Base-by-base conservation (phyloP, 2,329 filamentous ascomycete species). In the Microthyrium microscopicum region DNA sequence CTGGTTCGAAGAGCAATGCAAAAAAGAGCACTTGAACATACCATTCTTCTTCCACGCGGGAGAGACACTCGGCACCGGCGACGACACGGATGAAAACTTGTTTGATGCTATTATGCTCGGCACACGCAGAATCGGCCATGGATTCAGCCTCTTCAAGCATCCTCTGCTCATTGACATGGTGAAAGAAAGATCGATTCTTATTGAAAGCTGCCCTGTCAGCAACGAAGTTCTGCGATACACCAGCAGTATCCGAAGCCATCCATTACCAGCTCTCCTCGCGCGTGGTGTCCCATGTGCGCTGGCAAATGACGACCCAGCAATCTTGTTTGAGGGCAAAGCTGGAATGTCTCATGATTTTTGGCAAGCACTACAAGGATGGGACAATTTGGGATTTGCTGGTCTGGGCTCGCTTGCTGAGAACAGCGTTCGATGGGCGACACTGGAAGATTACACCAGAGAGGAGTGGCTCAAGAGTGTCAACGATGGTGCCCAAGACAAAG, bases 1-100 rank as follows among this genome's bases (percentile, higher is more conserved):
- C 54, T 94, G 83, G 83, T 94, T 95, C 65, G 75, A 76, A 42
- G 85, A 87, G 53, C 71, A 77, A 45, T 94, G 84, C 51, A 69
- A 71, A 1, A 66, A 80, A 48, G 76, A 83, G 46, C 72, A 69
- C 3, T 69, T 94, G 24, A 72, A 83, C 31, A 73, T 98, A 7
- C 87, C 87, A 1, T 93, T 94, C 61, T 92, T 92, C 62, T 91
- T 95, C 60, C 85, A 94, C 52, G 85, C 87, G 0, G 87, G 85
- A 42, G 85, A 94, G 56, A 82, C 74, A 21, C 70, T 92, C 1
- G 83, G 82, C 12, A 73, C 80, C 39, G 84, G 83, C 19, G 75
- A 73, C 43, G 65, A 63, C 15, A 77, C 78, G 0, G 85, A 94
- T 47, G 62, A 72, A 41, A 94, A 94, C 53, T 66, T 95, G 3